Evolutionary conservation across 805 yeast genomes (phyloP).

Genomic region (Scheffersomyces coipomensis): DNA sequence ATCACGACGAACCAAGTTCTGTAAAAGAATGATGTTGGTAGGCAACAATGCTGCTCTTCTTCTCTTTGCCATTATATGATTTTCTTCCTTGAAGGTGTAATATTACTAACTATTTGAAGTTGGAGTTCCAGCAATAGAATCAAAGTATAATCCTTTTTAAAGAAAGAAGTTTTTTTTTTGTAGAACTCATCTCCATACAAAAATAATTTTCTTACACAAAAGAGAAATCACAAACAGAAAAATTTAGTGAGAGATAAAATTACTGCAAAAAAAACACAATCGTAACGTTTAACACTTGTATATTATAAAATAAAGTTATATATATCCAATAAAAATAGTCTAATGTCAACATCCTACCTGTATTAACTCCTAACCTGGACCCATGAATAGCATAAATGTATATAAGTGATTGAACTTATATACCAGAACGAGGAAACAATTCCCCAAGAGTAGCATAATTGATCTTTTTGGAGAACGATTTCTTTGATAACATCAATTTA

Average conservation of each 20-base stretch:
- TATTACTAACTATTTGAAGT: too few relatives aligned
- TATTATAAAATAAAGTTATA: background rate
- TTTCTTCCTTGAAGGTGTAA: too few relatives aligned
- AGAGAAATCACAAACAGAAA: background rate
- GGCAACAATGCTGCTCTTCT: slow-evolving; percentile 93
- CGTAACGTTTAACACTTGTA: background rate
- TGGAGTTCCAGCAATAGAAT: too few relatives aligned
- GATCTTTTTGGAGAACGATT: slow-evolving; percentile 82
- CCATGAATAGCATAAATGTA: too few relatives aligned
- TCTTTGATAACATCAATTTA: slow-evolving; percentile 69
- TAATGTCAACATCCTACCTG: too few relatives aligned
- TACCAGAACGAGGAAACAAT: slow-evolving; percentile 22
- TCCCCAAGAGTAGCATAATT: slow-evolving; percentile 80
- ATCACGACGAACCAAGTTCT: slow-evolving; percentile 89
- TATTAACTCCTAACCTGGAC: too few relatives aligned
- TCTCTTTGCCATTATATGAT: slow-evolving; percentile 79
- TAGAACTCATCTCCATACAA: background rate
- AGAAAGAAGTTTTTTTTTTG: background rate
- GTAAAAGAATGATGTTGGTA: slow-evolving; percentile 84
- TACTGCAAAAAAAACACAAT: background rate
- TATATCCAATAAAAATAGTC: background rate
- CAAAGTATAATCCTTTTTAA: too few relatives aligned
- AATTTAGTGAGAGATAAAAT: slow-evolving; percentile 1
- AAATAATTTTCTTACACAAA: slow-evolving; percentile 1
- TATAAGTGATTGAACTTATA: background rate